Evolutionary conservation across 768 basidiomycete species (phyloP).

Genomic region (Boletus edulis): DNA sequence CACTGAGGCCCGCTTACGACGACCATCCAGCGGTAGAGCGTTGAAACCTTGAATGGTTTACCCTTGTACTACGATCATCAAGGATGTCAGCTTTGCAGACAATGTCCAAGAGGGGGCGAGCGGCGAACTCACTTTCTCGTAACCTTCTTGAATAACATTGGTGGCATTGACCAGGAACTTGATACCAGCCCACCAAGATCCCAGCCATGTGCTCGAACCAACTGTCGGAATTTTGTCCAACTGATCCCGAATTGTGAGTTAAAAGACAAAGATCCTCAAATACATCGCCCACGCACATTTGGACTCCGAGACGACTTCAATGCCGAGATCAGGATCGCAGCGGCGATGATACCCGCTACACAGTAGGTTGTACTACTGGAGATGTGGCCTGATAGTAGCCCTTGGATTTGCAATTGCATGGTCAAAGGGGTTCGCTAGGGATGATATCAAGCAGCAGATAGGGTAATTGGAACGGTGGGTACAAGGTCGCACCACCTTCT

Average conservation of each 20-base stretch:
- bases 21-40: constrained; percentile 38
- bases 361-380: not conserved
- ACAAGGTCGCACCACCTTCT: too few species aligned
- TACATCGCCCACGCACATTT: not conserved
- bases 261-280: not conserved
- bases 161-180: constrained; percentile 17
- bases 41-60: constrained; percentile 31
- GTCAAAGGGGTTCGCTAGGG: not conserved
- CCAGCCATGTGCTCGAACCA: constrained; percentile 24
- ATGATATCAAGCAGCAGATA: too few species aligned
- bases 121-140: constrained; percentile 24
- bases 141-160: constrained; percentile 32
- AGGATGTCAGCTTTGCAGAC: not conserved
- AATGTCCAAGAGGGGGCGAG: not conserved
- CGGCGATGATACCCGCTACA: not conserved
- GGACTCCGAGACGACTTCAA: not conserved
- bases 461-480: too few species aligned
- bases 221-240: constrained; percentile 32
- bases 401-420: not conserved
- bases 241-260: constrained; percentile 4
- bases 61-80: constrained; percentile 24
- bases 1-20: constrained; percentile 31
- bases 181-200: constrained; percentile 28
- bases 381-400: not conserved
- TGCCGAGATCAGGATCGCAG: not conserved